Conservation (phyloP, 208 protist genomes). For the Crithidia thermophila region DNA sequence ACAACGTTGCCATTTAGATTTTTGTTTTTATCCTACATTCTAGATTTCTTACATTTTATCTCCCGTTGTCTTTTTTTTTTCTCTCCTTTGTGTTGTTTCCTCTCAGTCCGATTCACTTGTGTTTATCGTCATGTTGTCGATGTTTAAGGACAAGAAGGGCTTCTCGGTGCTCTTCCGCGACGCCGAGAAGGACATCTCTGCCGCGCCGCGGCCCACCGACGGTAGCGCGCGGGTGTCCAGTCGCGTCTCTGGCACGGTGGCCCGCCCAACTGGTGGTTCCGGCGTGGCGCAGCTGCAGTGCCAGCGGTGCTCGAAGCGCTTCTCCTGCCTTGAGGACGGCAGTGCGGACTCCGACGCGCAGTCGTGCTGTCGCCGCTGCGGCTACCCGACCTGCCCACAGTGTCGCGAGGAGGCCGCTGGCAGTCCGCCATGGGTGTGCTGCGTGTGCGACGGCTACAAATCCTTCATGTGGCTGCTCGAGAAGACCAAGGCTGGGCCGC, state of each 20-base stretch:
- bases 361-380: constrained; percentile 57
- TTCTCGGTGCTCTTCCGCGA: constrained; percentile 58
- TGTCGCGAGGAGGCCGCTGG: constrained; percentile 46
- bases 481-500: constrained; percentile 46
- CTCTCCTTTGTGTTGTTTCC: background rate
- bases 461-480: constrained; percentile 75
- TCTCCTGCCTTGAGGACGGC: constrained; percentile 22
- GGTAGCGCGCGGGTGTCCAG: background rate
- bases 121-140: constrained; percentile 49
- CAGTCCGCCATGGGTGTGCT: constrained; percentile 56
- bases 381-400: constrained; percentile 53
- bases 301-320: constrained; percentile 60
- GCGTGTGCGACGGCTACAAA: constrained; percentile 42
- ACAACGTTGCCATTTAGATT: constrained; percentile 5
- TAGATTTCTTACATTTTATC: background rate
- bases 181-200: background rate
- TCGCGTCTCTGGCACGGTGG: background rate
- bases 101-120: background rate
- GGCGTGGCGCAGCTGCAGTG: constrained; percentile 36
- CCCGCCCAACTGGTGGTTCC: background rate
- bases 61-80: background rate
- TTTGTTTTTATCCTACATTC: constrained; percentile 11
- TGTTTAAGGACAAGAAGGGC: constrained; percentile 74
- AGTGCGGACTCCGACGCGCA: background rate
- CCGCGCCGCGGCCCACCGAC: background rate